Percentiles rank a stretch among this genome's conserved stretches.
Conservation (phyloP, 2,329 filamentous ascomycete genomes). For the Botrytis fragariae region DNA sequence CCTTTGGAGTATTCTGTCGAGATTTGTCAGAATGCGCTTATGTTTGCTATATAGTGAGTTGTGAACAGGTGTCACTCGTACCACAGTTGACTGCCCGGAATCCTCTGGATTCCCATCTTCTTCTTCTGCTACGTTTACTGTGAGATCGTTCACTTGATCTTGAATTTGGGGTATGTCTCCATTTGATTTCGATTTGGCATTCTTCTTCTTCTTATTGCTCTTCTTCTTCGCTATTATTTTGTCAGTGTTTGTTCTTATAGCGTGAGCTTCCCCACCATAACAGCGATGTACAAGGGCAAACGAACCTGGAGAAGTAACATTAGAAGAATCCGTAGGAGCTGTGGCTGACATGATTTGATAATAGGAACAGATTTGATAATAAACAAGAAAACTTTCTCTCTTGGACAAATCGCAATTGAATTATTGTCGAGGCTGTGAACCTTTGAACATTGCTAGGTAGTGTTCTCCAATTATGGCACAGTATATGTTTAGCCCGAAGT, state of each 20-base stretch:
- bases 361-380: background rate
- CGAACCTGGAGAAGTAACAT: constrained; percentile 36
- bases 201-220: constrained; percentile 56
- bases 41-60: constrained; percentile 22
- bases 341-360: constrained; percentile 37
- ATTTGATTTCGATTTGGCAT: constrained; percentile 44
- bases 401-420: constrained; percentile 10
- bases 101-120: constrained; percentile 43
- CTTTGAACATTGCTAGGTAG: background rate
- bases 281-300: constrained; percentile 18
- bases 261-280: constrained; percentile 20
- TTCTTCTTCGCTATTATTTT: constrained; percentile 48
- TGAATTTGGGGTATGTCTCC: constrained; percentile 38
- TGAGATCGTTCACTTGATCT: constrained; percentile 39
- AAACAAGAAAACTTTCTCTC: background rate
- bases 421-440: constrained; percentile 1
- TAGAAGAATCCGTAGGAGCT: constrained; percentile 34
- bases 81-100: constrained; percentile 34
- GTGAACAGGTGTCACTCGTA: constrained; percentile 40
- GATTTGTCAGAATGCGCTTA: constrained; percentile 30
- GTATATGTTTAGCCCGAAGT: constrained; percentile 5
- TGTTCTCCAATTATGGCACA: background rate
- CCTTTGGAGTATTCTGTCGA: constrained; percentile 34
- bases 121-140: constrained; percentile 43
- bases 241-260: constrained; percentile 29